Conservation (phyloP, 164 flowering plant species). For the Tetracentron sinense region DNA sequence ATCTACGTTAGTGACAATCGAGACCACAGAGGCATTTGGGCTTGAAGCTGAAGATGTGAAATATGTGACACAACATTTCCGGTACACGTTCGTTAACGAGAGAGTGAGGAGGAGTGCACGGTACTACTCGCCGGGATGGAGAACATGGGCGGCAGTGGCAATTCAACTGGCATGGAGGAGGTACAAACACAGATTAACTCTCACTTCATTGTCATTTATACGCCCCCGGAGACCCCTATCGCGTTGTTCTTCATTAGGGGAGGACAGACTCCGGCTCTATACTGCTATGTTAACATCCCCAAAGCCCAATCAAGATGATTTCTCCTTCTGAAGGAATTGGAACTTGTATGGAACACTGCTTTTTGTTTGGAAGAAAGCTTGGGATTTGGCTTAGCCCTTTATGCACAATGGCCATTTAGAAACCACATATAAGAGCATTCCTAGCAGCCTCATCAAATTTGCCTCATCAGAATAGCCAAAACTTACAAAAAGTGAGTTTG, state of each 20-base stretch:
- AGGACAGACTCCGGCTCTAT: constrained; percentile 80
- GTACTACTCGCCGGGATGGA: constrained; percentile 94
- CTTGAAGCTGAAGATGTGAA: constrained; percentile 89
- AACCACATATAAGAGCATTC: too few species aligned
- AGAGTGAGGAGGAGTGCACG: constrained; percentile 80
- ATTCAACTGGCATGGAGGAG: constrained; percentile 94
- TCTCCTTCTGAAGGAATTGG: constrained; percentile 39
- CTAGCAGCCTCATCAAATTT: too few species aligned
- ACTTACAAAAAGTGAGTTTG: too few species aligned
- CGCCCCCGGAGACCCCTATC: constrained; percentile 85
- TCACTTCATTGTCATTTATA: constrained; percentile 76
- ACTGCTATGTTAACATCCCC: constrained; percentile 91
- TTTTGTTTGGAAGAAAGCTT: too few species aligned
- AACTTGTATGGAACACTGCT: too few species aligned
- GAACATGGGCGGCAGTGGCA: constrained; percentile 98
- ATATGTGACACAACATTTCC: constrained; percentile 89
- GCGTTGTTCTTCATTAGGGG: constrained; percentile 72
- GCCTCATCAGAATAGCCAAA: too few species aligned
- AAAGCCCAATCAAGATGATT: constrained; percentile 86
- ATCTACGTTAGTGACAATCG: constrained; percentile 67
- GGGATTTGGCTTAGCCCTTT: too few species aligned
- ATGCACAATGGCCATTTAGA: too few species aligned
- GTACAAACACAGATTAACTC: constrained; percentile 70
- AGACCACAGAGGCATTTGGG: constrained; percentile 88
- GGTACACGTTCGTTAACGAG: constrained; percentile 90